These are phyloP conservation scores for Raphanus hybrid DNA, from an alignment of 441 rosid genomes.

Conservation along the genomic window DNA sequence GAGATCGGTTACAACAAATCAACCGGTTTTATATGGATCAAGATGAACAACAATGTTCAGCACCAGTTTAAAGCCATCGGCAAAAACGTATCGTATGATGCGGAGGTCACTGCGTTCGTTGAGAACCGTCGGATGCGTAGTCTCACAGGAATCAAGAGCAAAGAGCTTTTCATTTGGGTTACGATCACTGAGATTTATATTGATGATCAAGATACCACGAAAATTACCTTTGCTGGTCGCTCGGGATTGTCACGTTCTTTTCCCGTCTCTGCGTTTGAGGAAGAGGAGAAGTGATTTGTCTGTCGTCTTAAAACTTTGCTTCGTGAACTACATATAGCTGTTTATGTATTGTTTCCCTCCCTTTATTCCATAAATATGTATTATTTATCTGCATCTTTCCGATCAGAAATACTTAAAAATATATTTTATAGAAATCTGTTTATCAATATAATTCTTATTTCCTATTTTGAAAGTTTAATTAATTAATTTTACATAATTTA, in stretches of 20 bases:
- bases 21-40: slow-evolving; percentile 53
- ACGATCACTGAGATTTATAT: slow-evolving; percentile 45
- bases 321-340: background rate
- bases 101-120: slow-evolving; percentile 48
- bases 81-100: slow-evolving; percentile 43
- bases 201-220: slow-evolving; percentile 41
- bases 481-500: background rate
- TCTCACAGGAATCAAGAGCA: slow-evolving; percentile 47
- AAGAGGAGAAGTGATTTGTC: slow-evolving; percentile 34
- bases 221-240: slow-evolving; percentile 43
- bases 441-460: background rate
- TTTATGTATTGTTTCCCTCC: background rate
- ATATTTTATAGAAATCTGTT: background rate
- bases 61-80: slow-evolving; percentile 47
- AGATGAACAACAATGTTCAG: slow-evolving; percentile 45
- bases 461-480: background rate
- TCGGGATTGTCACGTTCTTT: slow-evolving; percentile 44
- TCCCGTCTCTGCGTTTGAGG: slow-evolving; percentile 54
- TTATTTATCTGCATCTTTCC: background rate
- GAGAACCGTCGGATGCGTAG: slow-evolving; percentile 47
- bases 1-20: slow-evolving; percentile 52
- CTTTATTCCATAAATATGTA: background rate
- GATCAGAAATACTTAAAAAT: background rate
- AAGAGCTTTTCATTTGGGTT: slow-evolving; percentile 51
- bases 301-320: background rate